phyloP scores from a whole-genome alignment of 2,329 filamentous ascomycete species.

The Fusarium duplospermum region DNA sequence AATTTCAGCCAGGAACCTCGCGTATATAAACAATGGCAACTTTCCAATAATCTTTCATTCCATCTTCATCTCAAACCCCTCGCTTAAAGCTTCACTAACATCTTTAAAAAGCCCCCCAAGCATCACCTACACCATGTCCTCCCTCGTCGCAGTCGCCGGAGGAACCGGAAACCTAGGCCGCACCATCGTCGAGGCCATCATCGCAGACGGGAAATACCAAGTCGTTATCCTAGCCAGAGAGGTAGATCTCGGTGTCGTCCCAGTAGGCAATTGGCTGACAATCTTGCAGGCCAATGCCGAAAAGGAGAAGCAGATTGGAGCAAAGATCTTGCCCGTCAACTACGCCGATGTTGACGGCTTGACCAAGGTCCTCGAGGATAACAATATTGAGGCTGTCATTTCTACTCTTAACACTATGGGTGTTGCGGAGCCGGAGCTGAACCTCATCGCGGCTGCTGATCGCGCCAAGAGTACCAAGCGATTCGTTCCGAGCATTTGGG shows the following conservation, averaged over 20 bases:
- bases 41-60: not conserved
- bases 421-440: not conserved
- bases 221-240: not conserved
- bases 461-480: not conserved
- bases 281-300: not conserved
- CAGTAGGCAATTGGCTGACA: not conserved
- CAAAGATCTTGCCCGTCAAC: not conserved
- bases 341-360: not conserved
- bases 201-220: not conserved
- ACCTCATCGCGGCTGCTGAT: not conserved
- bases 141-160: not conserved
- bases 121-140: not conserved
- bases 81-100: not conserved
- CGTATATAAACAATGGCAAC: not conserved
- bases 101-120: not conserved
- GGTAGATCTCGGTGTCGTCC: not conserved
- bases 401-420: not conserved
- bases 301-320: not conserved
- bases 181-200: not conserved
- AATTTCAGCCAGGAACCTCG: not conserved
- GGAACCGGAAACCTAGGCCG: not conserved
- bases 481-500: not conserved
- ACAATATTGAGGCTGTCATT: not conserved
- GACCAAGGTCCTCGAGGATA: not conserved
- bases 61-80: not conserved